Evolutionary conservation across 2,329 filamentous ascomycete species (phyloP).

Genomic region (Aphanocladium album): DNA sequence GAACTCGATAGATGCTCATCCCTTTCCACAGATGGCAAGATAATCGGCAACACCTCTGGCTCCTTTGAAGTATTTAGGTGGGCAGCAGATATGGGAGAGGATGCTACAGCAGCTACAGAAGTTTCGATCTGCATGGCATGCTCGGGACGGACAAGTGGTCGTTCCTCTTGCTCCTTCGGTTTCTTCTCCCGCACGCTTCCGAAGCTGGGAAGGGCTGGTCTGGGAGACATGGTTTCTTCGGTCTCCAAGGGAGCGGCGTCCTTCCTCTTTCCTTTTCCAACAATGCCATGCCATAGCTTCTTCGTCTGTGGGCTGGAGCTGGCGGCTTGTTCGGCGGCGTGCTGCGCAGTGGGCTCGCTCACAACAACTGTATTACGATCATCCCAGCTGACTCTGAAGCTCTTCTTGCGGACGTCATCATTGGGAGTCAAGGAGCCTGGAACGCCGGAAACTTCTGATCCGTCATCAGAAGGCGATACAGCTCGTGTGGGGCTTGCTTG

Average conservation of each 20-base stretch:
- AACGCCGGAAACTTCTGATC: conserved; percentile 39
- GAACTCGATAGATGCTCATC: conserved; percentile 47
- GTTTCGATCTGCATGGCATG: conserved; percentile 20
- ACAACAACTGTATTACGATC: conserved; percentile 55
- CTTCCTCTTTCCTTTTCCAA: conserved; percentile 46
- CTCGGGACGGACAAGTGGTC: conserved; percentile 54
- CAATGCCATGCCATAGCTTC: conserved; percentile 48
- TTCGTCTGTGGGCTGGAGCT: conserved; percentile 31
- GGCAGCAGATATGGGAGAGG: conserved; percentile 4
- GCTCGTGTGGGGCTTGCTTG: conserved; percentile 49
- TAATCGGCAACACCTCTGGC: conserved; percentile 59
- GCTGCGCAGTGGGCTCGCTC: conserved; percentile 38
- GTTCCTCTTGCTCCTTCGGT: conserved; percentile 47
- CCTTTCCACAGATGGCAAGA: conserved; percentile 65
- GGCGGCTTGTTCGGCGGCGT: conserved; percentile 35
- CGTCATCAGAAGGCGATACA: conserved; percentile 45
- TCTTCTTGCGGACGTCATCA: conserved; percentile 55
- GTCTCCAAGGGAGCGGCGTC: conserved; percentile 47
- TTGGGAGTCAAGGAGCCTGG: conserved; percentile 21
- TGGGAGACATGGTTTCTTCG: conserved; percentile 67
- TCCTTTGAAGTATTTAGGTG: conserved; percentile 23
- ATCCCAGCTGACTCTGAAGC: conserved; percentile 72
- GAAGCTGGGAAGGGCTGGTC: conserved; percentile 68
- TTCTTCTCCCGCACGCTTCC: conserved; percentile 67
- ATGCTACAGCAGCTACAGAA: not conserved